phyloP scores from a whole-genome alignment of 1,284 basidiomycete species.

The Afroboletus lepidellus region DNA sequence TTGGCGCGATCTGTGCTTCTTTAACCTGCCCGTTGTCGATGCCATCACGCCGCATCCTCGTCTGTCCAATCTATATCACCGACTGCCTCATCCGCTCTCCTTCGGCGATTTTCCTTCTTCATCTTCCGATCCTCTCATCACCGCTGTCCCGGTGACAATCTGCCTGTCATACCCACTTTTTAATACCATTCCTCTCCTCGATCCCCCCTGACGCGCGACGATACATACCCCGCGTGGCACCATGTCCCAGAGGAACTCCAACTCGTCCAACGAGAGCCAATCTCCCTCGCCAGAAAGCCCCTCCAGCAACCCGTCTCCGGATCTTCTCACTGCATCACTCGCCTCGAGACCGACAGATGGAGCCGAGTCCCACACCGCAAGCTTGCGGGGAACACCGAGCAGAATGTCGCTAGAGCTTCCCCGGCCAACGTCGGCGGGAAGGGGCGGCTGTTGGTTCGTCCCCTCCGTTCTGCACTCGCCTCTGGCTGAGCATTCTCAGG shows the following conservation, averaged over 20 bases:
- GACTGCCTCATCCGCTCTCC: slow-evolving; percentile 19
- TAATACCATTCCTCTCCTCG: slow-evolving; percentile 26
- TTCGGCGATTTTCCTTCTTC: slow-evolving; percentile 29
- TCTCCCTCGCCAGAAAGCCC: slow-evolving; percentile 42
- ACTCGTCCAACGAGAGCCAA: slow-evolving; percentile 41
- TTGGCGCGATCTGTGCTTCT: slow-evolving; percentile 27
- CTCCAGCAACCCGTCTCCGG: slow-evolving; percentile 43
- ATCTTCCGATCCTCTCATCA: slow-evolving; percentile 27
- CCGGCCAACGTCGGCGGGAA: slow-evolving; percentile 53
- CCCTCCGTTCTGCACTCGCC: neutral
- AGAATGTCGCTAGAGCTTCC: slow-evolving; percentile 51
- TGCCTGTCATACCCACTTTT: slow-evolving; percentile 9
- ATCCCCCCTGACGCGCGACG: slow-evolving; percentile 19
- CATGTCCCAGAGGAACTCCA: slow-evolving; percentile 30
- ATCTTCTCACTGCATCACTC: slow-evolving; percentile 39
- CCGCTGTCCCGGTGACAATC: slow-evolving; percentile 24
- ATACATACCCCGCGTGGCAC: slow-evolving; percentile 9
- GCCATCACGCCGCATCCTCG: slow-evolving; percentile 35
- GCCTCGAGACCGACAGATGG: slow-evolving; percentile 42
- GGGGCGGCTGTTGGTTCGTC: slow-evolving; percentile 71
- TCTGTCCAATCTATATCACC: slow-evolving; percentile 33
- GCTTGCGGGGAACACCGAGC: slow-evolving; percentile 47
- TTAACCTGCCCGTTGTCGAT: slow-evolving; percentile 30
- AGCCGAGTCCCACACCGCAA: slow-evolving; percentile 38
- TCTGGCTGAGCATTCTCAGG: slow-evolving; percentile 42